Evolutionary conservation across 257 asterid species (phyloP).

Genomic region (Prunella vulgaris): DNA sequence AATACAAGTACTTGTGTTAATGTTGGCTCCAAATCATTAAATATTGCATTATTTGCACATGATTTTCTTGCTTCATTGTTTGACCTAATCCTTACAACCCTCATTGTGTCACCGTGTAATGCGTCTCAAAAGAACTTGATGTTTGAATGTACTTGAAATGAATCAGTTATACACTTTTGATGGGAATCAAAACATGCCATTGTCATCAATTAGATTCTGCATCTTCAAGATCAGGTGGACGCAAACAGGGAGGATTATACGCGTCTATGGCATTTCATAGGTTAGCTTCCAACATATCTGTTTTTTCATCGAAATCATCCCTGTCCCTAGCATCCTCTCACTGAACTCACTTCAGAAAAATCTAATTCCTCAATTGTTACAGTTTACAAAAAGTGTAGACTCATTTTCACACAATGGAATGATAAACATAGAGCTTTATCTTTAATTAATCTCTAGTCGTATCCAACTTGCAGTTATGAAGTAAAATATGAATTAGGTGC

Average conservation of each 20-base stretch:
- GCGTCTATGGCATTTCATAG: constrained; percentile 54
- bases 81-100: too few species aligned
- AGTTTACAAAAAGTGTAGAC: background rate
- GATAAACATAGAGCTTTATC: background rate
- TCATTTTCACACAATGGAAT: too few species aligned
- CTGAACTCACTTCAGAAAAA: background rate
- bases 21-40: background rate
- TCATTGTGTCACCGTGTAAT: too few species aligned
- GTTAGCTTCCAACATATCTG: constrained; percentile 47
- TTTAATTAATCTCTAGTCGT: background rate
- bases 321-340: constrained; percentile 76
- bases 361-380: background rate
- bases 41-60: background rate
- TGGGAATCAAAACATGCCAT: background rate
- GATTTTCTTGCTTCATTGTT: background rate
- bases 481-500: background rate
- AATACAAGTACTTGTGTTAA: background rate
- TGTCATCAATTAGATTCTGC: constrained; percentile 27
- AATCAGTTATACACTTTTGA: background rate
- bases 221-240: constrained; percentile 45
- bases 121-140: background rate
- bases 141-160: background rate
- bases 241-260: constrained; percentile 77
- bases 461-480: background rate
- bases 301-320: constrained; percentile 67